Conservation (phyloP, 108 stramenopile genomes). For the Nitzschia palea region DNA sequence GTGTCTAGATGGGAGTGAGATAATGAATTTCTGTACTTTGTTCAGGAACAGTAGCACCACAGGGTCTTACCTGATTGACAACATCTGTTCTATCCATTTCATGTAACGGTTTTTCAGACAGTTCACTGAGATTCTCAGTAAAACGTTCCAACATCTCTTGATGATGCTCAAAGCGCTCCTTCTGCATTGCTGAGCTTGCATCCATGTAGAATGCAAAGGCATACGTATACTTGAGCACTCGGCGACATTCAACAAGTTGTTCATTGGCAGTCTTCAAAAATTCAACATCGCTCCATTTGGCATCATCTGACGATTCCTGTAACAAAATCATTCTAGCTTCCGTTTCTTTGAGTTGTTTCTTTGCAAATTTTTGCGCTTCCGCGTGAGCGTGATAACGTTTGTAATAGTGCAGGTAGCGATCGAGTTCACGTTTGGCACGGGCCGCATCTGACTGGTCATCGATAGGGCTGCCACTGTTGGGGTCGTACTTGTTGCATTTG, state of each 20-base stretch:
- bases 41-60: background rate
- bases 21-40: background rate
- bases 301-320: slow-evolving; percentile 82
- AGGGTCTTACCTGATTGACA: slow-evolving; percentile 86
- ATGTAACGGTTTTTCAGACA: slow-evolving; percentile 79
- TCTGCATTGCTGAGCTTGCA: slow-evolving; percentile 49
- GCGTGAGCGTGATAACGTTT: slow-evolving; percentile 94
- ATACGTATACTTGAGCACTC: slow-evolving; percentile 97
- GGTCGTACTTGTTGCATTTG: slow-evolving; percentile 94
- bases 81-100: slow-evolving; percentile 94
- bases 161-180: slow-evolving; percentile 96
- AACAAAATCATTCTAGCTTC: slow-evolving; percentile 90
- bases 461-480: slow-evolving; percentile 7
- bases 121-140: slow-evolving; percentile 92
- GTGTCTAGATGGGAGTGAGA: slow-evolving; percentile 56
- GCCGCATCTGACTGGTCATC: slow-evolving; percentile 80
- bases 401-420: slow-evolving; percentile 99
- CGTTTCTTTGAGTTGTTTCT: slow-evolving; percentile 81
- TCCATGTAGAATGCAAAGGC: slow-evolving; percentile 92
- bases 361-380: slow-evolving; percentile 91
- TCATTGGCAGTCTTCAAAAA: slow-evolving; percentile 96
- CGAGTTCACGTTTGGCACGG: slow-evolving; percentile 90
- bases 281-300: slow-evolving; percentile 96
- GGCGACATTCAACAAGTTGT: slow-evolving; percentile 95
- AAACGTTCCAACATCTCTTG: slow-evolving; percentile 98